These are phyloP conservation scores for Pleurotus sapidus DNA, from an alignment of 768 basidiomycete species.

Conservation along the genomic window DNA sequence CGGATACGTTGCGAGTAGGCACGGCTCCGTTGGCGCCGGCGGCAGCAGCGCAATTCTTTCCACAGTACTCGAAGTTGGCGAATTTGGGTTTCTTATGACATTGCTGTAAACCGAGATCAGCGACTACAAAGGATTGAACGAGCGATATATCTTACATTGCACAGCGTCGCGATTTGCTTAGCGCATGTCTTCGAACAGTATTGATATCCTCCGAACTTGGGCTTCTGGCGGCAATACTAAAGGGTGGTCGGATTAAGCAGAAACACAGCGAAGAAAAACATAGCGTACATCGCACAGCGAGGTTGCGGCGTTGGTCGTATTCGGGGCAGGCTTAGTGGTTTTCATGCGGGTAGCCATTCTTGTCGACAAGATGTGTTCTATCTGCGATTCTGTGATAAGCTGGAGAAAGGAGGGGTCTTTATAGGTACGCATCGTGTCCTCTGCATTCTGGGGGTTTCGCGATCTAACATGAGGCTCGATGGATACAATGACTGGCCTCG, in stretches of 20 bases:
- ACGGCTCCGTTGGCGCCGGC: slow-evolving; percentile 27
- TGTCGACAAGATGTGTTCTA: slow-evolving; percentile 11
- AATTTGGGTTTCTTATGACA: slow-evolving; percentile 63
- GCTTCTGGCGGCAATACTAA: slow-evolving; percentile 51
- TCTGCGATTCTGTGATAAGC: background rate
- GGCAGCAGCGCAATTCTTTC: slow-evolving; percentile 57
- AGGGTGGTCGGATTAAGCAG: slow-evolving; percentile 9
- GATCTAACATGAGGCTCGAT: background rate
- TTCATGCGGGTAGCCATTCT: slow-evolving; percentile 26
- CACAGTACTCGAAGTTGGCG: slow-evolving; percentile 57
- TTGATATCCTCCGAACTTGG: slow-evolving; percentile 40
- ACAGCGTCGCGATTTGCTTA: slow-evolving; percentile 38
- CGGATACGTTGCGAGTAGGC: background rate
- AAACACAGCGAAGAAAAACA: background rate
- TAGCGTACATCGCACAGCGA: slow-evolving; percentile 37
- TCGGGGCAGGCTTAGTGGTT: slow-evolving; percentile 17
- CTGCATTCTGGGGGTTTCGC: background rate
- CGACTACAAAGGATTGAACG: background rate
- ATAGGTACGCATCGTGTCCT: slow-evolving; percentile 1
- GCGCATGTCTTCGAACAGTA: slow-evolving; percentile 59
- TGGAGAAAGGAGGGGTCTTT: background rate
- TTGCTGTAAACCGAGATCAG: slow-evolving; percentile 26
- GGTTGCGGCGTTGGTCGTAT: slow-evolving; percentile 17
- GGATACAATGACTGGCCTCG: background rate
- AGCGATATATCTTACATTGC: slow-evolving; percentile 33